Evolutionary conservation across 1,284 basidiomycete genomes (phyloP).

Genomic region (Puccinia novopanici): DNA sequence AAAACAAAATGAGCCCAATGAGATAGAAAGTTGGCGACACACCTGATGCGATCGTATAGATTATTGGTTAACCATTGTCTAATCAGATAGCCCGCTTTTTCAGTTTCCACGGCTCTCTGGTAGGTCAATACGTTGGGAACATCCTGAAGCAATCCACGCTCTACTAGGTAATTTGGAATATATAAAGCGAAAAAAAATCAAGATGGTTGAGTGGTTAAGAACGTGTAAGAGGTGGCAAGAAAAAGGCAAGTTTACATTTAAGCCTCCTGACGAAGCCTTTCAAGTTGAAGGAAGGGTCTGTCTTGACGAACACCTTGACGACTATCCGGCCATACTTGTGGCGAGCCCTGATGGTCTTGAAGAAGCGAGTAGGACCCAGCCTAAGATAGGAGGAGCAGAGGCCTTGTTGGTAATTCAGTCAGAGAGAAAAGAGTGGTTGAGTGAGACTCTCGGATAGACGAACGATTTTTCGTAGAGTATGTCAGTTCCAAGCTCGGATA

Average conservation of each 20-base stretch:
- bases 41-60: conserved; percentile 97
- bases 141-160: conserved; percentile 79
- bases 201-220: conserved; percentile 52
- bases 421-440: conserved; percentile 10
- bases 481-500: conserved; percentile 80
- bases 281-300: conserved; percentile 71
- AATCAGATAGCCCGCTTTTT: conserved; percentile 91
- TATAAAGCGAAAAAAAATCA: neutral
- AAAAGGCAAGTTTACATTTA: conserved; percentile 63
- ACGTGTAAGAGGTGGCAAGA: conserved; percentile 22
- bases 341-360: conserved; percentile 82
- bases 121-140: conserved; percentile 87
- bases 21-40: conserved; percentile 55
- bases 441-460: neutral
- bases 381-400: conserved; percentile 60
- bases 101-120: conserved; percentile 88
- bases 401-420: conserved; percentile 12
- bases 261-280: conserved; percentile 70
- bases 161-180: conserved; percentile 58
- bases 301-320: conserved; percentile 80
- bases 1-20: neutral
- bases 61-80: conserved; percentile 93
- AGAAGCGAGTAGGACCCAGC: conserved; percentile 85
- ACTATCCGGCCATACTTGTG: conserved; percentile 73
- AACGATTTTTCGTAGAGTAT: conserved; percentile 88